A percentile compares a stretch with the other conserved stretches of the same genome.
phyloP scores from a whole-genome alignment of 2,329 filamentous ascomycete genomes.

The Tricladium varicosporioides region DNA sequence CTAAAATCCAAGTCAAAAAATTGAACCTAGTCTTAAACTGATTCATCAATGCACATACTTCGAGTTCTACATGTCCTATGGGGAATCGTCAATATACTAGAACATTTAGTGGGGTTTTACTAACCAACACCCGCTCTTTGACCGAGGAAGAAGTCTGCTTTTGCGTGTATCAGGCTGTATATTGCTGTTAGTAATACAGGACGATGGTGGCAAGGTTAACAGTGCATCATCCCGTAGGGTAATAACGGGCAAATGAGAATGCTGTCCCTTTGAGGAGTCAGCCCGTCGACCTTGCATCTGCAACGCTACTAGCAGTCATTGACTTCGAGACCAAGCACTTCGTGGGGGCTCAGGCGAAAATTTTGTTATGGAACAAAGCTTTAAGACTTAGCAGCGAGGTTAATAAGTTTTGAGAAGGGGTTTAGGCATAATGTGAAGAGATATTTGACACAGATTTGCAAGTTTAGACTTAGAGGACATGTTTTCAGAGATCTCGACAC shows the following conservation, averaged over 20 bases:
- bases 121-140: conserved; percentile 35
- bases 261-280: conserved; percentile 13
- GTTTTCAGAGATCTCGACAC: background rate
- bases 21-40: background rate
- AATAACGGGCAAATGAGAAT: conserved; percentile 19
- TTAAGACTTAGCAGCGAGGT: no score
- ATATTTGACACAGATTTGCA: no score
- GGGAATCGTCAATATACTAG: conserved; percentile 18
- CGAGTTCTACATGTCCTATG: conserved; percentile 28
- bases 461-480: no score
- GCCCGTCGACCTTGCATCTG: conserved; percentile 24
- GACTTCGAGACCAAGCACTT: conserved; percentile 7
- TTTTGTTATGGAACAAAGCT: no score
- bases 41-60: conserved; percentile 10
- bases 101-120: conserved; percentile 5
- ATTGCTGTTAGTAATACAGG: background rate
- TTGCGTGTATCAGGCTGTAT: conserved; percentile 5
- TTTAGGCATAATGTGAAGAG: no score
- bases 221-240: conserved; percentile 16
- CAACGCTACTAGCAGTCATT: conserved; percentile 11
- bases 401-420: no score
- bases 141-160: conserved; percentile 30
- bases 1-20: conserved; percentile 6
- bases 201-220: background rate
- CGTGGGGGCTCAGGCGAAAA: background rate